Evolutionary conservation across 2,329 filamentous ascomycete species (phyloP), one percentile per base, ranked within the genome.

Genomic region (Aspergillus piperis): DNA sequence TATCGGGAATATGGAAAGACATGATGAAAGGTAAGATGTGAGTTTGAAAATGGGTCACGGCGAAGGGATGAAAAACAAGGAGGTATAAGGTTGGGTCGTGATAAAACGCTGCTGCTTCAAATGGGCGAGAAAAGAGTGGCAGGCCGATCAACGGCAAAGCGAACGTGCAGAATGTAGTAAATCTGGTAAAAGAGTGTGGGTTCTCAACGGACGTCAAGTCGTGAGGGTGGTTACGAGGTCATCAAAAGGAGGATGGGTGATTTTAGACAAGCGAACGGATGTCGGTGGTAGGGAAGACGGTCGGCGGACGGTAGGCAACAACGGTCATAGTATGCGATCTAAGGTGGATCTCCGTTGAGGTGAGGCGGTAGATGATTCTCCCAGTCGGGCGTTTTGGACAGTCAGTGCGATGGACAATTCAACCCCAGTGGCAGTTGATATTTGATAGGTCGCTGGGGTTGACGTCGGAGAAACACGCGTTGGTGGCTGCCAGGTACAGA

Each of bases 201-300:
- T 55, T 68, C 72, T 73, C 71, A 63, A 68, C 62, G 62, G 68
- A 69, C 72, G 71, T 75, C 73, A 70, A 74, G 72, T 74, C 71
- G 71, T 70, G 69, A 72, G 71, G 65, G 66, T 67, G 63, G 68
- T 62, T 48, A 64, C 62, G 64, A 57, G 64, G 57, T 72, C 71
- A 70, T 73, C 32, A 56, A 67, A 63, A 62, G 51, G 61, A 54
- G 55, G 62, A 53, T 30, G 32, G 50, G 50, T 27, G 55, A 49
- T 17, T 59, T 58, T 38, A 58, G 36, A 38, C 54, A 66, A 70
- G 63, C 59, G 66, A 70, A 66, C 61, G 66, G 54, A 57, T 52
- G 61, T 60, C 59, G 58, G 59, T 61, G 55, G 42, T 58, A 51
- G 63, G 57, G 48, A 62, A 55, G 42, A 48, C 13, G 51, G 61